Base-by-base conservation (phyloP, 495 filamentous ascomycete genomes). In the Lepidopterella palustris region DNA sequence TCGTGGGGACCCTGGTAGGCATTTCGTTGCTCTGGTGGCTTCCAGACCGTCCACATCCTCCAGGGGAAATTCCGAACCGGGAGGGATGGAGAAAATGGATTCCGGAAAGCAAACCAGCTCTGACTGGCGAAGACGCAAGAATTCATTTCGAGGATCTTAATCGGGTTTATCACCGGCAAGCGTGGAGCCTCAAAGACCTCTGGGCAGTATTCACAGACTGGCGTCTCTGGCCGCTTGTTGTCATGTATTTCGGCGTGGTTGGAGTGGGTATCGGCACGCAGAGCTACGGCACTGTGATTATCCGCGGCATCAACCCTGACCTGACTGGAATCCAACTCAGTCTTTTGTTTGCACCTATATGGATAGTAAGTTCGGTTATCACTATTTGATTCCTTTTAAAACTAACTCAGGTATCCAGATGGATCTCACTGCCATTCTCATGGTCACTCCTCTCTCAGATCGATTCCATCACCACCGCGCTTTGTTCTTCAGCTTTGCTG, bases 231-330 rank as follows among this genome's bases (percentile, higher is more conserved):
- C 90, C 90, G 0, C 70, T 96, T 54, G 77, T 86, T 8, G 64
- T 92, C 35, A 95, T 95, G 91, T 96, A 96, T 72, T 95, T 96
- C 72, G 90, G 90, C 15, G 90, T 95, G 8, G 90, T 96, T 4
- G 90, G 90, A 27, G 90, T 95, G 5, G 90, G 90, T 0, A 93
- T 95, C 53, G 90, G 90, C 40, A 87, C 89, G 1, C 90, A 95
- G 74, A 82, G 85, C 47, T 95, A 95, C 67, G 87, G 85, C 52
- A 92, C 84, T 3, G 79, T 95, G 32, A 95, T 96, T 65, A 93
- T 96, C 68, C 77, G 83, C 45, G 82, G 83, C 4, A 92, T 89
- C 57, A 84, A 93, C 65, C 79, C 86, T 1, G 73, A 73, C 0
- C 78, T 95, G 57, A 90, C 80, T 5, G 83, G 83, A 18, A 79